Evolutionary conservation across 2,329 filamentous ascomycete genomes (phyloP), one percentile per base, ranked within the genome.

Genomic region (Phaeosphaeria sp.): DNA sequence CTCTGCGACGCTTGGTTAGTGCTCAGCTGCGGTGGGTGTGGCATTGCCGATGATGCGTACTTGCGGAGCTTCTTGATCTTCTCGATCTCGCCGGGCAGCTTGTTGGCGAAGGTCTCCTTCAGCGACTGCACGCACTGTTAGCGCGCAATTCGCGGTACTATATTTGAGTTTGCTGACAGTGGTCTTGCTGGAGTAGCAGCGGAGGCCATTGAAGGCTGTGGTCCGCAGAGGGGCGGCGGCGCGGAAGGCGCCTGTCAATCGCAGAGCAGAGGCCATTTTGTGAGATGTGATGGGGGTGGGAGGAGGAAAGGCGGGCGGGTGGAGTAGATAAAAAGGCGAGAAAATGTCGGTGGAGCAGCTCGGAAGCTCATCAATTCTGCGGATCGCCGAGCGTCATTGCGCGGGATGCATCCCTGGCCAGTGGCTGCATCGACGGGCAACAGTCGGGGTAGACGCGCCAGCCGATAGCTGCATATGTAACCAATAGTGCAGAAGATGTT

Each of bases 61-160:
- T 97, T 97, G 81, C 92, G 89, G 77, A 99, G 89, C 81, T 92
- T 89, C 92, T 99, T 99, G 86, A 99, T 93, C 88, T 98, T 92
- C 84, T 99, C 95, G 78, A 97, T 90, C 88, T 98, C 96, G 80
- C 89, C 92, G 73, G 95, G 95, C 64, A 99, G 86, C 77, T 94
- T 90, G 81, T 95, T 93, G 79, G 94, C 94, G 81, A 99, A 98
- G 78, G 93, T 94, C 81, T 99, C 95, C 87, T 99, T 99, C 79
- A 99, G 84, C 72, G 93, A 93, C 95, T 99, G 73, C 57, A 72
- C 55, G 48, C 25, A 50, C 20, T n/a, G 59, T 73, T 53, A 74
- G 78, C 64, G 69, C 66, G 55, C 58, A 60, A 49, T 47, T 43
- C 52, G 18, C 42, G 60, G 17, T 11, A 6, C 43, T 40, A 49